Percentiles rank a stretch among this genome's conserved stretches.
Conservation (phyloP, 1,139 yeast genomes). For the Nematodospora anomalae region DNA sequence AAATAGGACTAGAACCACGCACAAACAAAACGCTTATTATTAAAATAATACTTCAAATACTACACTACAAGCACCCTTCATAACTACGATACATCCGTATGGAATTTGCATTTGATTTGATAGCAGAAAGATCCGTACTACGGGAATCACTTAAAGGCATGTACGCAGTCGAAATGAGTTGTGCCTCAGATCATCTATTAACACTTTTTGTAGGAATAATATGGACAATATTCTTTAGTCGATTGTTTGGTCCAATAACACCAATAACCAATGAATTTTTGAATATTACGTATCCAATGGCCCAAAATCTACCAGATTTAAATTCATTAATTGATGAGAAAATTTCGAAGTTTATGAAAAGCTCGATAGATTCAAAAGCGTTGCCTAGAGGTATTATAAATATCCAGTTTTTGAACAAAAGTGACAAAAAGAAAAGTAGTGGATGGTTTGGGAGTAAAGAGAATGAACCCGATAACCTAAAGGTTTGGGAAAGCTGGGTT, state of each 20-base stretch:
- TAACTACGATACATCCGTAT: slow-evolving; percentile 17
- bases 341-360: slow-evolving; percentile 32
- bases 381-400: slow-evolving; percentile 9
- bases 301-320: slow-evolving; percentile 41
- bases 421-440: slow-evolving; percentile 30
- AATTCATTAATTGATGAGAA: slow-evolving; percentile 46
- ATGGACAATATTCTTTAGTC: slow-evolving; percentile 67
- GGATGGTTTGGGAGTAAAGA: slow-evolving; percentile 43
- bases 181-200: slow-evolving; percentile 14
- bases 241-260: slow-evolving; percentile 65
- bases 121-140: slow-evolving; percentile 45
- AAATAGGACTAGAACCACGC: not conserved
- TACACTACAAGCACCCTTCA: slow-evolving; percentile 2
- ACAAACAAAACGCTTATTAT: not conserved
- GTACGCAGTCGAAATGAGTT: slow-evolving; percentile 16
- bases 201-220: slow-evolving; percentile 47
- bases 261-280: slow-evolving; percentile 52
- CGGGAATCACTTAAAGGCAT: slow-evolving; percentile 47
- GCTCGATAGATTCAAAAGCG: not conserved
- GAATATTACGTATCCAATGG: slow-evolving; percentile 47
- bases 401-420: slow-evolving; percentile 14
- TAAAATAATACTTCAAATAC: not conserved
- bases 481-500: slow-evolving; percentile 47
- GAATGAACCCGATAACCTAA: slow-evolving; percentile 18
- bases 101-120: slow-evolving; percentile 41